Base-by-base conservation (phyloP, 2,329 filamentous ascomycete species). In the Akanthomyces lecanii region DNA sequence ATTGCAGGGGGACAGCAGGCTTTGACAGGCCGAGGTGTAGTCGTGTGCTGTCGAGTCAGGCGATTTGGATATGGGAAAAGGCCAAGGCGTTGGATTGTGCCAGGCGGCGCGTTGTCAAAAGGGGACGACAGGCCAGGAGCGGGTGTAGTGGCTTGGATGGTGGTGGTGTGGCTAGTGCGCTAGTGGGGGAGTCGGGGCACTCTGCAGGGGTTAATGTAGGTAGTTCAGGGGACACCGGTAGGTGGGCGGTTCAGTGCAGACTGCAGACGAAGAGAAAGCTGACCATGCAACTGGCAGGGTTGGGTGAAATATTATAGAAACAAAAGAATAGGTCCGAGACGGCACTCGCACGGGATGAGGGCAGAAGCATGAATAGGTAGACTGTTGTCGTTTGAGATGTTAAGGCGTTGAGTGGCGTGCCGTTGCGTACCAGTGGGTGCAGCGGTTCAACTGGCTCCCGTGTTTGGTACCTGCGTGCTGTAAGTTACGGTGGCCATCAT, bases 111-210 rank as follows among this genome's bases (percentile, higher is more conserved):
- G 48, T 33, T 33, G 61, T 61, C 61, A 50, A 63, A 63, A 52
- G 61, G 61, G 38, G 44, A 57, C 53, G 45, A 50, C 61, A 53
- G 56, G 45, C 54, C 21, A 40, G 33, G 33, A 36, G 58, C 58
- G 28, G 56, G 40, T 18, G 38, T 21, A 40, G 30, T 54, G 33
- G 33, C 51, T 54, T 30, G 23, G 14, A 12, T 52, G n/a, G 42
- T 50, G 44, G 55, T 65, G 67, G 61, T 61, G 60, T 55, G 51
- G 51, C 52, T 55, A 51, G 53, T 56, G 51, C 50, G 44, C 51
- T 60, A 23, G 52, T 16, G 52, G 55, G 45, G 56, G 47, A 21
- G 38, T 21, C 23, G 58, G 58, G 38, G 23, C 36, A 23, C 33
- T 18, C 5, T 21, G 57, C 42, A 52, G 21, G 21, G 21, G 21